A percentile compares a stretch with the other conserved stretches of the same genome.
Evolutionary conservation across 1,139 yeast species (phyloP).

Genomic region (Kazachstania sp.): DNA sequence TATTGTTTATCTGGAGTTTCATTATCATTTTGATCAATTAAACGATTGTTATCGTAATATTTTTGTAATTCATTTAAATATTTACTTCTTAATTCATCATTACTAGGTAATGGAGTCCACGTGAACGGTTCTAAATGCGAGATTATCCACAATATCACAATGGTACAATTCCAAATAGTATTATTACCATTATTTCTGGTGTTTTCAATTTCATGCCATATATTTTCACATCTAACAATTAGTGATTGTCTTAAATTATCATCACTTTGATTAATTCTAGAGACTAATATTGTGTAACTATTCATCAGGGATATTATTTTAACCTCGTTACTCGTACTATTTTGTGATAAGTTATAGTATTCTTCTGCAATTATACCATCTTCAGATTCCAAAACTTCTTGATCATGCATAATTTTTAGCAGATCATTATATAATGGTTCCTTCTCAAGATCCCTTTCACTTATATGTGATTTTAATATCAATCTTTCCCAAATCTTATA

Average conservation of each 20-base stretch:
- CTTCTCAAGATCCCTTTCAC: neutral
- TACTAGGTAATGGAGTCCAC: constrained; percentile 22
- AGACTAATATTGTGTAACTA: constrained; percentile 13
- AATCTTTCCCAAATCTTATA: constrained; percentile 22
- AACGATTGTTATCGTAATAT: constrained; percentile 21
- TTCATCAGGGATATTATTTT: constrained; percentile 22
- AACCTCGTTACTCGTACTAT: constrained; percentile 12
- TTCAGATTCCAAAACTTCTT: neutral
- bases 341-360: constrained; percentile 3
- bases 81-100: constrained; percentile 15
- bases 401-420: neutral
- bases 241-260: constrained; percentile 1
- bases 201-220: constrained; percentile 18
- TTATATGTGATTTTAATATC: constrained; percentile 5
- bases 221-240: constrained; percentile 9
- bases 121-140: constrained; percentile 29
- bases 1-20: constrained; percentile 1
- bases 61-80: constrained; percentile 16
- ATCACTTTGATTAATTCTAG: constrained; percentile 7
- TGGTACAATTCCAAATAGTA: constrained; percentile 23
- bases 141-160: constrained; percentile 24
- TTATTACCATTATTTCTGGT: constrained; percentile 10
- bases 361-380: constrained; percentile 2
- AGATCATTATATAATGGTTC: neutral
- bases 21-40: constrained; percentile 1